Conservation (phyloP, 2,329 filamentous ascomycete species). For the Sclerotiophoma versabilis region DNA sequence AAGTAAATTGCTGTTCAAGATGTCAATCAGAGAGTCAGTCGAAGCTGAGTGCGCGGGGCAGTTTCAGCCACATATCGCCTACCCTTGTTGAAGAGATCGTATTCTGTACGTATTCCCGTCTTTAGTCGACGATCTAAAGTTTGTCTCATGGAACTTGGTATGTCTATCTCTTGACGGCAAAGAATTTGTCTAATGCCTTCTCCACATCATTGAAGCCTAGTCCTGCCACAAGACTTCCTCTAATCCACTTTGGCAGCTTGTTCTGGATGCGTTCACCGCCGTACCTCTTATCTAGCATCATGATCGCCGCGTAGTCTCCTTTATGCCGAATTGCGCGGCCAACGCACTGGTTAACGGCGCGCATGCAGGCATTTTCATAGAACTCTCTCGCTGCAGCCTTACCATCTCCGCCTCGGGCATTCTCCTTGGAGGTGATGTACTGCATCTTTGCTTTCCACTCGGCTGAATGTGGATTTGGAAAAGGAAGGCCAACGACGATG, state of each 20-base stretch:
- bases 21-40: not conserved
- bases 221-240: conserved; percentile 63
- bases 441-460: conserved; percentile 94
- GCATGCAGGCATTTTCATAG: conserved; percentile 95
- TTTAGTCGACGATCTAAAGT: not conserved
- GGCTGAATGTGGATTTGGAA: conserved; percentile 85
- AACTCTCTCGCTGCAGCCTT: conserved; percentile 71
- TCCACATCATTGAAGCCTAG: conserved; percentile 56
- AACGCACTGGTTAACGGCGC: conserved; percentile 95
- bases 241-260: conserved; percentile 92
- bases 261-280: conserved; percentile 72
- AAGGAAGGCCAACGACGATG: conserved; percentile 89
- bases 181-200: conserved; percentile 46
- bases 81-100: not conserved
- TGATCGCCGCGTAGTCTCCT: conserved; percentile 87
- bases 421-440: conserved; percentile 74
- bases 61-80: not conserved
- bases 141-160: too few species aligned
- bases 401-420: conserved; percentile 48
- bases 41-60: not conserved
- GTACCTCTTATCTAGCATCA: conserved; percentile 84
- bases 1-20: not conserved
- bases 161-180: conserved; percentile 36
- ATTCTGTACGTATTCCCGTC: not conserved
- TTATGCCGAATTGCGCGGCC: conserved; percentile 89